Base-by-base conservation (phyloP, 1,284 basidiomycete species). In the Cutaneotrichosporon sp. region DNA sequence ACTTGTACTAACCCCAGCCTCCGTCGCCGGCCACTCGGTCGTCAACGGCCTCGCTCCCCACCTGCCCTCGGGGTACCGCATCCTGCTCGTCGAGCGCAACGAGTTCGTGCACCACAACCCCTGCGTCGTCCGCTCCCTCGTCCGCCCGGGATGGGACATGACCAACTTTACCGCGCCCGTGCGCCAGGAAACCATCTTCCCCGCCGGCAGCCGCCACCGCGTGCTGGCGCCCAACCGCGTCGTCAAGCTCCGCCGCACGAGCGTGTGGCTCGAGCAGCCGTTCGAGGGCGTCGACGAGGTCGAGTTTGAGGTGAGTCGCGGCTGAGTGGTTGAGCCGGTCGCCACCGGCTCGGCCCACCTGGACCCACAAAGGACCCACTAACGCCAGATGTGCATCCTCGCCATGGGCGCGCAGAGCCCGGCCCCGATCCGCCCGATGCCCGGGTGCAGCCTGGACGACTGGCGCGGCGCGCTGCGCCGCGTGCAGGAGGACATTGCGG, bases 31-130 rank as follows among this genome's bases (percentile, higher is more conserved):
- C 2, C 73, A 73, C 47, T 55, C 43, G 16, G 59, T 78, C 36
- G 80, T 77, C 59, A 75, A 75, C 18, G 56, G 58, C 2, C 72
- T 83, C 18, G 61, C 67, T 4, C 67, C 71, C 22, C 71, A 70
- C 53, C 60, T 83, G 4, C 80, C 81, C 0, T 22, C 64, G 0
- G 70, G 74, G 8, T 78, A 82, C 63, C 75, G 81, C 14, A 71
- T 83, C 61, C 67, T 83, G 6, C 69, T 83, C 9, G 77, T 83
- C 65, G 82, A 82, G 59, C 72, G 77, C 10, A 68, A 75, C 29
- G 73, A 74, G 8, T 78, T 72, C 36, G 71, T 73, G 2, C 81
- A 72, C 63, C 81, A 75, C 73, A 70, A 76, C 2, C 70, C 80
- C 33, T 75, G 72, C 9, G 69, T 74, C n/a, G 71, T 82, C 14